phyloP scores from a whole-genome alignment of 305 asterid genomes.

The Fraxinus velutina region DNA sequence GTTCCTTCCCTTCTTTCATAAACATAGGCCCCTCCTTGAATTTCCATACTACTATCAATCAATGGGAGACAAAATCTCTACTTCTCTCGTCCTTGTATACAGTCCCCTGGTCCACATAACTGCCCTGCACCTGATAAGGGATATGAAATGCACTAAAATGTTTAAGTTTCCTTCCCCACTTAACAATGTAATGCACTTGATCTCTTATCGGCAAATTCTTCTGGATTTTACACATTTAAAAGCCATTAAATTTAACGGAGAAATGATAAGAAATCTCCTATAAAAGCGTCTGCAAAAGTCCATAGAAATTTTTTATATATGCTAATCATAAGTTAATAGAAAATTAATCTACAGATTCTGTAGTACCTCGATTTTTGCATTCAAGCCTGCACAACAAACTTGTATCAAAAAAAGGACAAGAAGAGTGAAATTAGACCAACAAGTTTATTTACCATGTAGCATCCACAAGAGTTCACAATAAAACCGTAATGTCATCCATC shows the following conservation, averaged over 20 bases:
- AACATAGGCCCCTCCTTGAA: neutral
- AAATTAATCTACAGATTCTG: neutral
- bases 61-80: neutral
- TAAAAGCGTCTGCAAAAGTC: neutral
- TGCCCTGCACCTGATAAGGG: neutral
- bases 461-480: neutral
- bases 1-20: neutral
- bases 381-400: neutral
- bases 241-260: neutral
- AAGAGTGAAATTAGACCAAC: neutral
- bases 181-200: neutral
- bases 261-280: neutral
- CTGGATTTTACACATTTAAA: neutral
- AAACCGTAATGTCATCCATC: neutral
- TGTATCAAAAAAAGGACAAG: neutral
- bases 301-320: neutral
- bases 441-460: neutral
- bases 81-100: neutral
- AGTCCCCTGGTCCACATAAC: neutral
- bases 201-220: neutral
- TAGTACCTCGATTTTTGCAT: neutral
- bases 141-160: neutral
- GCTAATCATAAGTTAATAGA: neutral
- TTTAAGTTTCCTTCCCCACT: neutral
- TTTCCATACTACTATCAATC: neutral